phyloP scores from a whole-genome alignment of 225 moss, liverwort and hornwort genomes.

The Climacium dendroides region DNA sequence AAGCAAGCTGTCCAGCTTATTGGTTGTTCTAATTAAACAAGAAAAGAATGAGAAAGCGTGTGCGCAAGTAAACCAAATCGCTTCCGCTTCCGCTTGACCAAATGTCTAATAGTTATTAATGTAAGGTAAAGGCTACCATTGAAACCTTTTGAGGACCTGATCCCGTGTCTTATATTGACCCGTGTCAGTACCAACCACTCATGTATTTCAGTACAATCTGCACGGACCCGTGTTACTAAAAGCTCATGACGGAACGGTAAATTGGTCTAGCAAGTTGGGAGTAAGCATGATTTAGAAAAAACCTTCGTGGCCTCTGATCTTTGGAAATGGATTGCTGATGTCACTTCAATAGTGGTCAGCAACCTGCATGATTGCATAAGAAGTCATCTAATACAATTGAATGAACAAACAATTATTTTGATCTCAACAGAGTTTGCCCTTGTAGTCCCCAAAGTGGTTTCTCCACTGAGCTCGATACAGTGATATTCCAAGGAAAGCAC shows the following conservation, averaged over 20 bases:
- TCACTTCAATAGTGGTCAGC: too few species aligned
- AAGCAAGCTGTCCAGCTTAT: constrained; percentile 33
- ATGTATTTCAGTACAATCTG: not conserved
- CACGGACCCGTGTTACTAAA: not conserved
- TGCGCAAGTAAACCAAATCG: not conserved
- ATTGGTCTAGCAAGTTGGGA: not conserved
- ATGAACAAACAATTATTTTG: not conserved
- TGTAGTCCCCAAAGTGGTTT: too few species aligned
- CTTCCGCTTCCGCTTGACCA: not conserved
- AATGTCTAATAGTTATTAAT: not conserved
- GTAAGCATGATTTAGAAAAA: not conserved
- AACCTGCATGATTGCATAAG: not conserved
- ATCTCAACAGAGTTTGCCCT: not conserved
- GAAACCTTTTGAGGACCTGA: not conserved
- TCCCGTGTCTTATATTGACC: not conserved
- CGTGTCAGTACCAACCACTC: too few species aligned
- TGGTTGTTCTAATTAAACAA: not conserved
- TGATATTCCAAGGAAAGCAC: not conserved
- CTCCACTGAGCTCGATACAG: not conserved
- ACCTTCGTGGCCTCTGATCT: not conserved
- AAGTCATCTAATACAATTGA: not conserved
- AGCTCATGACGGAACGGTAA: too few species aligned
- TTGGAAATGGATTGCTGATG: not conserved
- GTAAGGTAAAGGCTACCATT: not conserved
- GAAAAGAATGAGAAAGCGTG: not conserved